Conservation (phyloP, 495 filamentous ascomycete genomes). For the Oleoguttula mirabilis region DNA sequence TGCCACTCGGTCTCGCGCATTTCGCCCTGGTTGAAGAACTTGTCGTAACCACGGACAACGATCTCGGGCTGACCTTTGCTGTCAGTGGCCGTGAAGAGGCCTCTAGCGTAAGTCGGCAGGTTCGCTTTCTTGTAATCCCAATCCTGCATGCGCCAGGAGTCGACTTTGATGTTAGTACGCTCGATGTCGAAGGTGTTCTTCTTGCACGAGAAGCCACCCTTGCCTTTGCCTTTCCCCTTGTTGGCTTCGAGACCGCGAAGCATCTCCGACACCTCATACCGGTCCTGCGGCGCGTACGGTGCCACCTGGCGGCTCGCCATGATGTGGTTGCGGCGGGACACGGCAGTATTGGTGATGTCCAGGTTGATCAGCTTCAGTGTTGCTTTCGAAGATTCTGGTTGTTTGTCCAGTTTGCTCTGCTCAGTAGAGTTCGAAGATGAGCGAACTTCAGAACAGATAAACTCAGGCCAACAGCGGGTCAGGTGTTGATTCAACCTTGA, state of each 20-base stretch:
- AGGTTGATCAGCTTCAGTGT: too few species aligned
- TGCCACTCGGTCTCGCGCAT: constrained; percentile 66
- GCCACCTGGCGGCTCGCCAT: constrained; percentile 30
- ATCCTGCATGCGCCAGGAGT: constrained; percentile 88
- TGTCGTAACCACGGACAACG: constrained; percentile 82
- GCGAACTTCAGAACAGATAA: too few species aligned
- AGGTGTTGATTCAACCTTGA: too few species aligned
- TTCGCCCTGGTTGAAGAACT: constrained; percentile 93
- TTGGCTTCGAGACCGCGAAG: constrained; percentile 46
- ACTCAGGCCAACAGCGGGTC: too few species aligned
- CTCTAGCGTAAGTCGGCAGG: constrained; percentile 82
- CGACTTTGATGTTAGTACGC: constrained; percentile 50
- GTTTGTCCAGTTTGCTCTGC: too few species aligned
- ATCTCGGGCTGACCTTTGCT: constrained; percentile 59
- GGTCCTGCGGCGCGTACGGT: constrained; percentile 53
- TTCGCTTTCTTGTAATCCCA: constrained; percentile 83
- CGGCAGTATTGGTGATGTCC: too few species aligned
- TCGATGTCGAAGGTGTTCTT: constrained; percentile 60
- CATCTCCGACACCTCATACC: constrained; percentile 47
- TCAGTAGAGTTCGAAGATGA: too few species aligned
- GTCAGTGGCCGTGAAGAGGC: constrained; percentile 70
- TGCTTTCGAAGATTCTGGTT: too few species aligned
- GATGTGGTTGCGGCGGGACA: too few species aligned
- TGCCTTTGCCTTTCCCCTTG: constrained; percentile 32
- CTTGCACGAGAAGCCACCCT: constrained; percentile 48